These are phyloP conservation scores for Holtermanniella nyarrowii DNA, from an alignment of 768 basidiomycete species.

Conservation along the genomic window DNA sequence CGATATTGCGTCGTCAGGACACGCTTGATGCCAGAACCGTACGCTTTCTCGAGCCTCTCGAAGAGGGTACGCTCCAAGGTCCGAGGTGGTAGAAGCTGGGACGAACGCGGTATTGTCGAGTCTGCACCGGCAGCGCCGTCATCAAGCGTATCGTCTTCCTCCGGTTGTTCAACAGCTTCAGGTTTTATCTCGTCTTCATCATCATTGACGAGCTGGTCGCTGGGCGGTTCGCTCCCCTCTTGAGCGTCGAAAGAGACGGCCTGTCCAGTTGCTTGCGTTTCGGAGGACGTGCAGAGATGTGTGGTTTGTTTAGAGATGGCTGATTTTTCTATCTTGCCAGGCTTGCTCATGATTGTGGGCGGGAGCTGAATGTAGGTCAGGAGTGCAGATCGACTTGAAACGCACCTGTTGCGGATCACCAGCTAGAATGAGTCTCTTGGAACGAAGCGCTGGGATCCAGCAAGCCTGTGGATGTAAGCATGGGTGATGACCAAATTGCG, in stretches of 20 bases:
- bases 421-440: slow-evolving; percentile 76
- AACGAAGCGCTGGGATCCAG: slow-evolving; percentile 92
- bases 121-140: neutral
- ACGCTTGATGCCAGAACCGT: slow-evolving; percentile 68
- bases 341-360: slow-evolving; percentile 72
- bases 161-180: no score
- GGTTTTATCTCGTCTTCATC: slow-evolving; percentile 1
- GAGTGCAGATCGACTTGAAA: neutral
- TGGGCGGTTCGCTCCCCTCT: neutral
- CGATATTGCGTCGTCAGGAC: slow-evolving; percentile 82
- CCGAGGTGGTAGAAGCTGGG: slow-evolving; percentile 51
- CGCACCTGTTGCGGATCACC: slow-evolving; percentile 73
- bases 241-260: slow-evolving; percentile 7
- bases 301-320: no score
- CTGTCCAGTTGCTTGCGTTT: no score
- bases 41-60: slow-evolving; percentile 80
- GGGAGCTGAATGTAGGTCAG: slow-evolving; percentile 51
- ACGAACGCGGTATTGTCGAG: neutral
- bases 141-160: no score
- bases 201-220: neutral
- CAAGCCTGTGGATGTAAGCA: slow-evolving; percentile 52
- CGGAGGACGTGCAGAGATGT: no score
- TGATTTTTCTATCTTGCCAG: slow-evolving; percentile 37
- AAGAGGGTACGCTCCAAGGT: slow-evolving; percentile 84
- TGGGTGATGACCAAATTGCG: neutral